Base-by-base conservation (phyloP, 202 grass and related monocot genomes). In the Zoysia matrella region DNA sequence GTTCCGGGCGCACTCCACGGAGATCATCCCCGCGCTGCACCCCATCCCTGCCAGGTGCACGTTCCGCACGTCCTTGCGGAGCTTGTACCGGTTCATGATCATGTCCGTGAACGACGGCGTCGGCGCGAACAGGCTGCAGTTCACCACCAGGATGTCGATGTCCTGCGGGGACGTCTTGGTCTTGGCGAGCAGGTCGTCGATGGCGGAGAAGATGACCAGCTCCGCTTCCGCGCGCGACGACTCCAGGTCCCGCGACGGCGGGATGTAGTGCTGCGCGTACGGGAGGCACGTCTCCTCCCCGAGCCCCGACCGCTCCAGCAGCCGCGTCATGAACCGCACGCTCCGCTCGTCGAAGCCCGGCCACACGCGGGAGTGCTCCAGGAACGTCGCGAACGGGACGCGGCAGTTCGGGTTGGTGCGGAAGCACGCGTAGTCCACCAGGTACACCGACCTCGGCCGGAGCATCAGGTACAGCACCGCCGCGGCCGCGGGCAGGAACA, bases 91-190 rank as follows among this genome's bases (percentile, higher is more conserved):
- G 85, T 87, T 87, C 11, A 97, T 65, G 61, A 97, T 86, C 94
- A 97, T 97, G 62, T 93, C 94, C 0, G 92, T 76, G 82, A 97
- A 91, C 0, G 91, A 93, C 65, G 94, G 94, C 5, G 94, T 97
- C 5, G 94, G 92, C 0, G 94, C 92, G 82, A 97, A 97, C 47
- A 97, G 90, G 63, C 94, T 97, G 78, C 94, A 97, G 90, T 97
- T 97, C 36, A 94, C 92, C 11, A 97, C 83, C 18, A 97, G 85
- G 82, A 97, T 87, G 85, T 97, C 94, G 80, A 97, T 87, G 57
- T 94, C 80, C 68, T 74, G 60, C 0, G 92, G 84, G 1, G 65
- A 65, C 15, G 92, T 48, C 9, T 41, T 15, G 6, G 87, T 94
- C 85, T 90, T 94, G 47, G 76, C 76, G 30, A 94, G 81, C 16